A percentile compares a stretch with the other conserved stretches of the same genome.
These are phyloP conservation scores for Fraxinus excelsior DNA, from an alignment of 257 asterid genomes.

Conservation along the genomic window DNA sequence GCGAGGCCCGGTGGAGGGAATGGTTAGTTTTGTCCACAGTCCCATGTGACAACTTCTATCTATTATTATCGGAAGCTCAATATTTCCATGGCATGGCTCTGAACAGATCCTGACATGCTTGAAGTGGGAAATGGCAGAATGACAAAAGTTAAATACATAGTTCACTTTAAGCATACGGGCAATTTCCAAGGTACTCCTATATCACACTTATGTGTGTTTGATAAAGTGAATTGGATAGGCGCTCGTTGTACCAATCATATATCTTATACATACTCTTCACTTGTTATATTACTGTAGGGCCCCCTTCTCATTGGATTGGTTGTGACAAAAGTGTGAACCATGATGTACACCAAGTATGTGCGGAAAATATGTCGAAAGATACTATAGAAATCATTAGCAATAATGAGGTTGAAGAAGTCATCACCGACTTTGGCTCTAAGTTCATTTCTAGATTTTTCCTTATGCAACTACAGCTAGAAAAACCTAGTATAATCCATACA, in stretches of 20 bases:
- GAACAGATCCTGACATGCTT: constrained; percentile 88
- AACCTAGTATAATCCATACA: no score
- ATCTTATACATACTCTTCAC: background rate
- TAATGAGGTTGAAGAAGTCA: no score
- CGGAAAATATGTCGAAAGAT: no score
- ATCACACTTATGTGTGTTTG: constrained; percentile 26
- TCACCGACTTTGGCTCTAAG: no score
- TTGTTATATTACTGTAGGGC: constrained; percentile 40
- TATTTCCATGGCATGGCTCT: constrained; percentile 5
- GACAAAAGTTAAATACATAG: no score
- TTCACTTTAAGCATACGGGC: no score
- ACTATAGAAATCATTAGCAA: no score
- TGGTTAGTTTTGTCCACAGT: constrained; percentile 39
- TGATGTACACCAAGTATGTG: no score
- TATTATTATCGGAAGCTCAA: constrained; percentile 9
- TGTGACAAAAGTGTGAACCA: no score
- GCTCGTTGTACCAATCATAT: background rate
- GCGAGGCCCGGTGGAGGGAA: constrained; percentile 34
- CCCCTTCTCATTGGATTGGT: constrained; percentile 95
- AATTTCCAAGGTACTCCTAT: no score
- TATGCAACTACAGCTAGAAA: no score
- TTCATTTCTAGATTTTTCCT: no score
- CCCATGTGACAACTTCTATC: background rate
- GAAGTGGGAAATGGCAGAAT: constrained; percentile 36
- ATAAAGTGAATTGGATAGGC: background rate